A percentile compares a stretch with the other conserved stretches of the same genome.
Conservation (phyloP, 441 rosid genomes). For the Flueggea neowawraea region DNA sequence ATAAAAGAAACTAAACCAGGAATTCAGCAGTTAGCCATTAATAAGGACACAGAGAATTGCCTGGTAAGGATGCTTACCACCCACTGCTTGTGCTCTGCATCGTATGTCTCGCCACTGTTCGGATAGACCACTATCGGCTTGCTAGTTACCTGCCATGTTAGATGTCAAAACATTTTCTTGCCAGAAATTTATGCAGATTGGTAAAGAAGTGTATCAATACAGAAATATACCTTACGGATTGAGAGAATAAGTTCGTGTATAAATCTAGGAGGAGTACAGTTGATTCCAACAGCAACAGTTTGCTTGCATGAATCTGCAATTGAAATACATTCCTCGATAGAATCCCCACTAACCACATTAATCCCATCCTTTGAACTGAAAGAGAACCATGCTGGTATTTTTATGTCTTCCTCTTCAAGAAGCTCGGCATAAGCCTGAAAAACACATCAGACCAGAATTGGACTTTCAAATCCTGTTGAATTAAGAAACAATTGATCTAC, state of each 20-base stretch:
- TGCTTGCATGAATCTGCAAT: conserved; percentile 73
- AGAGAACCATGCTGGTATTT: conserved; percentile 81
- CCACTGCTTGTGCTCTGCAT: conserved; percentile 63
- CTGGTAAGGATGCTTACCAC: conserved; percentile 44
- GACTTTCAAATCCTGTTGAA: too few species aligned
- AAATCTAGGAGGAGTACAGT: conserved; percentile 79
- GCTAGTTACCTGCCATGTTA: conserved; percentile 49
- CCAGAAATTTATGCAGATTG: not conserved
- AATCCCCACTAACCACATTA: conserved; percentile 73
- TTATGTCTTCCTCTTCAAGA: conserved; percentile 59
- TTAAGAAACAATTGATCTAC: too few species aligned
- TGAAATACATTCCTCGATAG: conserved; percentile 59
- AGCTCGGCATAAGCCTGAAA: conserved; percentile 80
- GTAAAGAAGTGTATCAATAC: too few species aligned
- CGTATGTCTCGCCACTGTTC: conserved; percentile 81
- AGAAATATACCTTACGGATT: conserved; percentile 37
- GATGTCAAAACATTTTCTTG: not conserved
- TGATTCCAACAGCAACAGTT: conserved; percentile 77
- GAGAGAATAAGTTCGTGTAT: conserved; percentile 58
- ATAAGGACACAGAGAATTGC: not conserved
- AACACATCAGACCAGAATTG: not conserved
- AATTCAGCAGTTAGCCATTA: too few species aligned
- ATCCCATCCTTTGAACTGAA: conserved; percentile 71
- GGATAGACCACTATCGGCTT: conserved; percentile 80
- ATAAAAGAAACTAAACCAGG: not conserved